Evolutionary conservation across 129 eudicot genomes (phyloP), one percentile per base, ranked within the genome.

Genomic region (Flaveria bidentis): DNA sequence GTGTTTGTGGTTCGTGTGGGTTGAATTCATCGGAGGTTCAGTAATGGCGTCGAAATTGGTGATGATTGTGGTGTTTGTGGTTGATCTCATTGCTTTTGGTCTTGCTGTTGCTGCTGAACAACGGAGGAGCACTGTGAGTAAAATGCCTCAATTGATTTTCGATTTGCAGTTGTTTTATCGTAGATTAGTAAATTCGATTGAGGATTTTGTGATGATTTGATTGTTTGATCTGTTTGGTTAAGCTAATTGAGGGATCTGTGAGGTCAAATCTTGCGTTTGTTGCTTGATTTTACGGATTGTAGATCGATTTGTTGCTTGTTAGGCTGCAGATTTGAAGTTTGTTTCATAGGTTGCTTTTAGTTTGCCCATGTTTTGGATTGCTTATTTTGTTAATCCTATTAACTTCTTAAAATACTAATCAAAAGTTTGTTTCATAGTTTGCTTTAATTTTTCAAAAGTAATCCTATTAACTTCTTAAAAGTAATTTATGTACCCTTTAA

Each of bases 51-150:
- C 92, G 22, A 89, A 87, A 67, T 56, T 89, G 73, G 46, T 89
- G 14, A 62, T 87, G 75, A 28, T 83, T 12, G 66, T 77, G 18
- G 85, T 83, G 14, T 81, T 80, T 66, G 41, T 87, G 39, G 73
- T 89, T 7, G 88, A 89, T 83, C 80, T 89, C 45, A 81, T 89
- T 23, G 92, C 96, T 69, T 89, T 89, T 46, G 96, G 92, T 49
- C 74, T 89, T 71, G 96, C 96, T 46, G 82, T 89, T 78, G 96
- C 96, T 81, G 96, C 92, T 76, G 96, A 89, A 82, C 96, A 85
- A 58, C 80, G 92, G 13, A 73, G 90, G 67, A 89, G 96, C 89
- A 85, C 91, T 52, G 96, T 89, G 42, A 83, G 90, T 80, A 3
- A 44, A 67, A 0, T 33, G 52, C 25, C 22, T 15, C 14, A 1